These are phyloP conservation scores for Smittium culicis DNA, from an alignment of 371 early-diverging fungal species.

Conservation along the genomic window DNA sequence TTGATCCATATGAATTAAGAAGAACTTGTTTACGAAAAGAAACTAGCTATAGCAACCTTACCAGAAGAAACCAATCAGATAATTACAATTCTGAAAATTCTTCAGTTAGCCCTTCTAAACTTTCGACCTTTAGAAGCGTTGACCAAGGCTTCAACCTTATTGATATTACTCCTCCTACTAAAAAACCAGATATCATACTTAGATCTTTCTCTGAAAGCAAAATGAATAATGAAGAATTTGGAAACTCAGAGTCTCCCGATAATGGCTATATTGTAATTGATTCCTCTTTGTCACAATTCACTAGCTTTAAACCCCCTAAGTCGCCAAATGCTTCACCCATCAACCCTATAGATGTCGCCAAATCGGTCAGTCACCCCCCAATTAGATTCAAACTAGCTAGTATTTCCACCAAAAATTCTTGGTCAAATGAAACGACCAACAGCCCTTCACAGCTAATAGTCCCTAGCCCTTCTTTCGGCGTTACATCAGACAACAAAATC, in stretches of 20 bases:
- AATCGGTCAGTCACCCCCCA: not conserved
- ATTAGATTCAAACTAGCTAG: not conserved
- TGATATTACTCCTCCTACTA: not conserved
- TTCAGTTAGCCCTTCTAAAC: not conserved
- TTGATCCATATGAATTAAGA: constrained; percentile 10
- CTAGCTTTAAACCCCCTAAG: not conserved
- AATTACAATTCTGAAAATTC: not conserved
- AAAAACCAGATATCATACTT: not conserved
- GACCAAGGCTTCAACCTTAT: not conserved
- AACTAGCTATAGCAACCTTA: not conserved
- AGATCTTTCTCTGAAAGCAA: not conserved
- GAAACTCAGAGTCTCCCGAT: not conserved
- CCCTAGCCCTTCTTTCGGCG: not conserved
- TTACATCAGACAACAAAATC: not conserved
- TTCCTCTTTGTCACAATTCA: not conserved
- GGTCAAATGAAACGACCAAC: not conserved
- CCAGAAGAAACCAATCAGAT: not conserved
- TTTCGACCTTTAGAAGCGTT: not conserved
- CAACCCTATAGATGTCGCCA: not conserved
- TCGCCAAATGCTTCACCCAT: not conserved
- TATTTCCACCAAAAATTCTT: not conserved
- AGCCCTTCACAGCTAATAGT: not conserved
- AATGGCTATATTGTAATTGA: not conserved
- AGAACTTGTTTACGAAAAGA: constrained; percentile 4
- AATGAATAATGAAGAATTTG: not conserved